Evolutionary conservation across 177 flowering plant genomes (phyloP), one percentile per base, ranked within the genome.

Genomic region (Vitis hybrid): DNA sequence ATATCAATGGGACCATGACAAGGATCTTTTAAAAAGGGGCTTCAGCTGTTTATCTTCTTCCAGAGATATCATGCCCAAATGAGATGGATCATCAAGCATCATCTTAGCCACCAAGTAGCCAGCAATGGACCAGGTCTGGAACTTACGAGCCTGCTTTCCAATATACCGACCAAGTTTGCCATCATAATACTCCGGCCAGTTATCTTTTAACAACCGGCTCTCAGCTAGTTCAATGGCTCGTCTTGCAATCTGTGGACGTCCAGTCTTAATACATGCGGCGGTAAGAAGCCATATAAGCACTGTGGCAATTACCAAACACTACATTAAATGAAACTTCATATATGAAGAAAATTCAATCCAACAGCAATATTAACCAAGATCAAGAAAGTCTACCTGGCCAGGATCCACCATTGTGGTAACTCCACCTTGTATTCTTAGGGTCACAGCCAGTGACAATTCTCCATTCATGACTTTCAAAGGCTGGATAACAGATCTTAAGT

Each of bases 381-480:
- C 17, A 13, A 24, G 4, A 24, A 35, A 67, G 56, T 69, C 62
- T 60, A 90, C 92, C 92, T 71, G 92, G 94, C 94, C 92, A 90
- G 63, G 94, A 84, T 46, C 94, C 94, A 24, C 94, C 92, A 70
- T 88, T 88, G 76, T 88, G 92, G 73, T 90, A 88, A 68, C 94
- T 90, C 94, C 94, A 90, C 76, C 90, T 78, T 11, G 94, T 90
- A 58, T 90, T 90, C 72, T 90, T 90, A 2, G 94, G 89, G 66
- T 90, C 92, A 67, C 85, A 88, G 8, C 94, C 94, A 9, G 94
- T 90, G 1, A 84, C 78, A 46, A 90, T 85, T n/a, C 83, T 62
- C 94, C 94, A 90, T 55, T 90, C 91, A 58, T 88, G 92, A 58
- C 83, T 66, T 67, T 86, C 92, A 13, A 90, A 64, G 48, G 94